Conservation (phyloP, 352 stramenopile genomes). For the Pythium periplocum region DNA sequence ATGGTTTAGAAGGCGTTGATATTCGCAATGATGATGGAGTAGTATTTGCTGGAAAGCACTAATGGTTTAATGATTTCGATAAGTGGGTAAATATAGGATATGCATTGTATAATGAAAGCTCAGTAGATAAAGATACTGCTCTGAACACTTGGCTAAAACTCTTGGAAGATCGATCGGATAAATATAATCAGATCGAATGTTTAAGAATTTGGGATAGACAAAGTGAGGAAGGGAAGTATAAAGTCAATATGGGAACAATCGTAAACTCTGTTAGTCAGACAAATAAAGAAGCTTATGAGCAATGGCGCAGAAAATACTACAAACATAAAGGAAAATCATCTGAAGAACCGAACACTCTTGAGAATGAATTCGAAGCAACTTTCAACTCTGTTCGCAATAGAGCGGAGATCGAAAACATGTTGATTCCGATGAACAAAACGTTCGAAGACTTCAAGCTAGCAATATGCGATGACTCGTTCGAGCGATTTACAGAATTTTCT, state of each 20-base stretch:
- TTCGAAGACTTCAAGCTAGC: conserved; percentile 8
- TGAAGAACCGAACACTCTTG: conserved; percentile 4
- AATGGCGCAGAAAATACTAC: conserved; percentile 9
- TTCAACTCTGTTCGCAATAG: conserved; percentile 4
- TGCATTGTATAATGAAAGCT: conserved; percentile 12
- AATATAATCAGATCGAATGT: conserved; percentile 10
- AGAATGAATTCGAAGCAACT: conserved; percentile 6
- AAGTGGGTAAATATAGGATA: conserved; percentile 9
- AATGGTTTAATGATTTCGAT: conserved; percentile 12
- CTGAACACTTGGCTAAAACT: conserved; percentile 7
- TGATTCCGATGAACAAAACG: conserved; percentile 7
- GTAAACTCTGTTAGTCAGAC: conserved; percentile 8
- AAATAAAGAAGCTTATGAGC: conserved; percentile 7
- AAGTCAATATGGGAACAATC: conserved; percentile 10
- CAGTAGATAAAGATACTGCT: conserved; percentile 7
- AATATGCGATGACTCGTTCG: conserved; percentile 5
- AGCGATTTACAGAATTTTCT: conserved; percentile 9
- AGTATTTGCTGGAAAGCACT: conserved; percentile 10
- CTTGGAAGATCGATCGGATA: conserved; percentile 10
- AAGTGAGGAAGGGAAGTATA: conserved; percentile 6
- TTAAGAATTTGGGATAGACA: conserved; percentile 11
- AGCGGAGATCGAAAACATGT: conserved; percentile 7
- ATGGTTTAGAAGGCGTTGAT: conserved; percentile 10
- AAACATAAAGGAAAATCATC: conserved; percentile 8
- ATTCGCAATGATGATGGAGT: conserved; percentile 9